Evolutionary conservation across 192 early-diverging fungal genomes (phyloP), one percentile per base, ranked within the genome.

Genomic region (Umbelopsis isabellina): DNA sequence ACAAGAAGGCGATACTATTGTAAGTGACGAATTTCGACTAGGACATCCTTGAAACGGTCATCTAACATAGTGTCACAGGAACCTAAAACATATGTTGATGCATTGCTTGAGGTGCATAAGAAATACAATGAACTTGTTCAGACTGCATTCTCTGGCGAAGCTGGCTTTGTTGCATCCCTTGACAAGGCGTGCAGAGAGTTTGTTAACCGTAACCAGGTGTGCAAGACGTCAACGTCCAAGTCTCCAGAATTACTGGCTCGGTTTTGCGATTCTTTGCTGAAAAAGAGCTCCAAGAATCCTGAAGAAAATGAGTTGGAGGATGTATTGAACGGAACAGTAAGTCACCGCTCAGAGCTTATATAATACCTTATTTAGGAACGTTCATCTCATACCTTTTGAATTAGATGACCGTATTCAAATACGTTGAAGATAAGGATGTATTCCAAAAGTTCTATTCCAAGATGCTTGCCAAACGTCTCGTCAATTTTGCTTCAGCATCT

Each of bases 401-500:
- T 20, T 64, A 93, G 90, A 95, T 99, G 86, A 96, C 90, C 6
- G 88, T 99, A 15, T 97, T 95, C 82, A 94, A 96, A 78, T 99
- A 94, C 76, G 88, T 99, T 48, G 95, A 95, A 69, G 95, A 97
- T 85, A 93, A 95, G 78, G 97, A 99, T 76, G 94, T 99, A 33
- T 99, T 98, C 84, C 96, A 98, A 79, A 95, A 96, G 82, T 95
- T 97, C 58, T 99, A 99, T 81, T 89, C 91, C 44, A 94, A 92
- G 77, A 91, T 92, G 84, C 79, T 99, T 74, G 94, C 96, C 27
- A 94, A 94, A 61, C 95, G 97, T 46, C 86, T 99, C 18, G 93
- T 99, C 18, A 89, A 95, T 82, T 86, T 86, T 52, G 87, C 91
- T 10, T 98, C 95, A 20, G 92, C 92, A 35, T 95, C 92, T 25